Conservation (phyloP, 23 red algal genomes). For the Chondrus crispus region DNA sequence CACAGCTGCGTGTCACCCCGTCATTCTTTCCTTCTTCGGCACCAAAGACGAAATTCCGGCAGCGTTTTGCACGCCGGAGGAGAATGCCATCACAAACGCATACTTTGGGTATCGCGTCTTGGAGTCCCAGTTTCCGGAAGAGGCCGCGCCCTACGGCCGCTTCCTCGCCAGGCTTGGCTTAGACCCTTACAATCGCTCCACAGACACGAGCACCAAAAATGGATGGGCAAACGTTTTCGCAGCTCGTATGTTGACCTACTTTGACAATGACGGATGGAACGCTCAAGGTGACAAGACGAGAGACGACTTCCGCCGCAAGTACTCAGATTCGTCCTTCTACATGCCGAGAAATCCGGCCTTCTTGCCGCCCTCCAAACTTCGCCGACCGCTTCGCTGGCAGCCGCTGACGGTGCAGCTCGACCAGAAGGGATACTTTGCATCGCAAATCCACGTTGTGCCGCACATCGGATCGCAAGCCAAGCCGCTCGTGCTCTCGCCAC, state of each 20-base stretch:
- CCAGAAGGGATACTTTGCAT: constrained; percentile 1
- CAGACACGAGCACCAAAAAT: not conserved
- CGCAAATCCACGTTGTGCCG: constrained; percentile 13
- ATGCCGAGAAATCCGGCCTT: constrained; percentile 8
- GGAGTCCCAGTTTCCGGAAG: not conserved
- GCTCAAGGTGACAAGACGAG: not conserved
- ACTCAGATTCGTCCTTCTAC: constrained; percentile 21
- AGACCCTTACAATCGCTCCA: not conserved
- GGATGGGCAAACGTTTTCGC: constrained; percentile 22
- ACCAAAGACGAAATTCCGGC: not conserved
- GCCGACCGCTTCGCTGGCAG: constrained; percentile 23
- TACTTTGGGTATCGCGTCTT: not conserved
- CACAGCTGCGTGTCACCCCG: constrained; percentile 1
- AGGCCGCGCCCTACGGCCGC: not conserved
- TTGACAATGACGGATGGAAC: constrained; percentile 37
- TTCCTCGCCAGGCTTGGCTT: not conserved
- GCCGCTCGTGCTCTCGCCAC: not conserved
- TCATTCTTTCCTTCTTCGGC: constrained; percentile 25
- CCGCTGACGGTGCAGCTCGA: constrained; percentile 7
- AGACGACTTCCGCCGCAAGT: not conserved
- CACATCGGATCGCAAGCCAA: not conserved
- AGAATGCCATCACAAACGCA: not conserved
- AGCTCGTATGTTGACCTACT: not conserved
- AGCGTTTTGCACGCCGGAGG: not conserved
- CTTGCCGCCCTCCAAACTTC: not conserved